phyloP scores from a whole-genome alignment of 1,139 yeast genomes.

The Yamadazyma trypodendri region DNA sequence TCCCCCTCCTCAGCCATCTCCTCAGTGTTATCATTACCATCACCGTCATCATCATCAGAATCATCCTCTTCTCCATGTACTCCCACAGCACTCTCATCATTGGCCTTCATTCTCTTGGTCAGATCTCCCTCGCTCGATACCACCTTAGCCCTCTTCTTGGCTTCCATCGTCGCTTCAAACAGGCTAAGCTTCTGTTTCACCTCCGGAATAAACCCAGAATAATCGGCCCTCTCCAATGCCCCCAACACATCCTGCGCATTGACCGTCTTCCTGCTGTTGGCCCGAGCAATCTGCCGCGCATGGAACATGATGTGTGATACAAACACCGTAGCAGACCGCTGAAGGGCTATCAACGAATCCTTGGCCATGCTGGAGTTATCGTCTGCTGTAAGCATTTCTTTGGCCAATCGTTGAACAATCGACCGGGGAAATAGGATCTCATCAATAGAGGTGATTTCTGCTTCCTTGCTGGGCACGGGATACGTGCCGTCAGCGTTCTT shows the following conservation, averaged over 20 bases:
- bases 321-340: conserved; percentile 71
- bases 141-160: conserved; percentile 38
- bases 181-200: conserved; percentile 49
- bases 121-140: conserved; percentile 4
- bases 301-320: conserved; percentile 65
- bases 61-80: conserved; percentile 15
- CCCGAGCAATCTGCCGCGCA: conserved; percentile 56
- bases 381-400: conserved; percentile 31
- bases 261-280: conserved; percentile 56
- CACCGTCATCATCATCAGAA: conserved; percentile 16
- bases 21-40: conserved; percentile 13
- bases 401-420: conserved; percentile 60
- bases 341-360: conserved; percentile 66
- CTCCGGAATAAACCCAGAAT: conserved; percentile 53
- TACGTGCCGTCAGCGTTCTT: conserved; percentile 68
- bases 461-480: conserved; percentile 53
- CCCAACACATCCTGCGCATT: conserved; percentile 62
- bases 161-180: conserved; percentile 40
- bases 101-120: conserved; percentile 18
- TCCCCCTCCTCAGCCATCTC: conserved; percentile 12
- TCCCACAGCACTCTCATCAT: conserved; percentile 9
- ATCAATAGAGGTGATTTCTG: conserved; percentile 62
- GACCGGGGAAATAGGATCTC: conserved; percentile 68
- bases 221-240: conserved; percentile 59
- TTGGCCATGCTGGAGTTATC: conserved; percentile 51